Base-by-base conservation (phyloP, 2,329 filamentous ascomycete genomes). In the Xylariaceae sp. region DNA sequence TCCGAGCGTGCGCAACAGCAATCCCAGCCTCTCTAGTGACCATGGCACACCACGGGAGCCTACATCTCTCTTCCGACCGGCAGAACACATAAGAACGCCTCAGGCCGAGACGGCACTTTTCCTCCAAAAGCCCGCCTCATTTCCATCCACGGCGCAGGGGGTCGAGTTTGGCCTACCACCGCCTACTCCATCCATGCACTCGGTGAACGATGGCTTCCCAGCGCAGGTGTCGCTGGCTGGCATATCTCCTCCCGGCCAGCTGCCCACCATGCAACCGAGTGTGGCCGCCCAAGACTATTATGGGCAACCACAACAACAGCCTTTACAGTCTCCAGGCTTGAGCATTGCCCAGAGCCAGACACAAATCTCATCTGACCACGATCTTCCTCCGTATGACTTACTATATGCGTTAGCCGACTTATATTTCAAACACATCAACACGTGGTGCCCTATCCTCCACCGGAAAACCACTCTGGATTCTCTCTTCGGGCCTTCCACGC, bases 381-480 rank as follows among this genome's bases (percentile, higher is more conserved):
- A 89, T 52, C 79, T 92, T 23, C 88, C 88, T 1, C 88, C 88
- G 1, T 90, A 91, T 62, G 87, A 91, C 65, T 73, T 91, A 5
- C 73, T 91, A 0, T 91, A 91, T 64, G 81, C 85, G 2, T 72
- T 92, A 9, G 87, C 88, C 6, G 88, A 91, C 62, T 77, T 91
- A 0, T 92, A 90, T 67, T 92, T 92, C 65, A 89, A 90, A 58
- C 85, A 91, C 64, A 83, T 91, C 68, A 91, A 91, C 65, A 88
- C 87, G 0, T 92, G 88, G 87, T 96, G 91, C 68, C 92, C 92
- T 0, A 94, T 96, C 20, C 77, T 96, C n/a, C 91, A 96, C 71
- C 84, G 91, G 18, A 86, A 89, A 65, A 86, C 88, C 3, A 96
- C 91, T 0, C 72, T 96, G 7, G 89, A 96, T 63, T 85, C 86